These are phyloP conservation scores for Cryptococcus sp. DNA, from an alignment of 1,284 basidiomycete genomes.

Conservation along the genomic window DNA sequence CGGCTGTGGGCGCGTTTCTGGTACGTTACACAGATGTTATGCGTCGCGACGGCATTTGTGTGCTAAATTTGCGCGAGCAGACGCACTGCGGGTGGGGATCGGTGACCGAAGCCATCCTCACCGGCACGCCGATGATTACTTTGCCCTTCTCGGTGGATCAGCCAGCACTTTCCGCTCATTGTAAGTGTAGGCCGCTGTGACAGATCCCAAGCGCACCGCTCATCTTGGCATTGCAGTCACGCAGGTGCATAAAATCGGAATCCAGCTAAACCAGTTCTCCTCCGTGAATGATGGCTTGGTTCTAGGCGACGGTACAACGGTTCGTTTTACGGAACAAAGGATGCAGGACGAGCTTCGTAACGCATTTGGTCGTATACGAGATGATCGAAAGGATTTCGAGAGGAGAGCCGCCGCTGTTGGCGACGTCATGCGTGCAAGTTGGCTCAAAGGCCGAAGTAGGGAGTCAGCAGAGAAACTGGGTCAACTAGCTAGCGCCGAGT, in stretches of 20 bases:
- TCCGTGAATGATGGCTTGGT: neutral
- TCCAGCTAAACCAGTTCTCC: neutral
- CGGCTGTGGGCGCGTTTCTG: conserved; percentile 13
- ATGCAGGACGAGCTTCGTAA: neutral
- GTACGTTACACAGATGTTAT: conserved; percentile 1
- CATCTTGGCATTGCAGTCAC: neutral
- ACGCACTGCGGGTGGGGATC: conserved; percentile 17
- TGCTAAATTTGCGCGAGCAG: neutral
- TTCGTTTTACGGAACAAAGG: neutral
- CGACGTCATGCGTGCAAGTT: neutral
- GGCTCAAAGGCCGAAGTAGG: neutral
- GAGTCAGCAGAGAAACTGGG: neutral
- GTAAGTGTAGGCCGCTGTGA: neutral
- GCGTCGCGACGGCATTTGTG: neutral
- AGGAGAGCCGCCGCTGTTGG: neutral
- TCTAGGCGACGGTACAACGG: neutral
- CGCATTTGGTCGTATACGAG: neutral
- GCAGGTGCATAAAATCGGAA: neutral
- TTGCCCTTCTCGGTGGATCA: conserved; percentile 9
- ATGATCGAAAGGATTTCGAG: neutral
- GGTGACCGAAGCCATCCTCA: conserved; percentile 13
- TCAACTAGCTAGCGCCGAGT: no score
- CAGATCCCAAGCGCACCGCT: no score
- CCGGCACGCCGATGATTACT: conserved; percentile 12
- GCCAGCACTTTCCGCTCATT: neutral